phyloP scores from a whole-genome alignment of 2,329 filamentous ascomycete species.

The Calonectria leucothoes region DNA sequence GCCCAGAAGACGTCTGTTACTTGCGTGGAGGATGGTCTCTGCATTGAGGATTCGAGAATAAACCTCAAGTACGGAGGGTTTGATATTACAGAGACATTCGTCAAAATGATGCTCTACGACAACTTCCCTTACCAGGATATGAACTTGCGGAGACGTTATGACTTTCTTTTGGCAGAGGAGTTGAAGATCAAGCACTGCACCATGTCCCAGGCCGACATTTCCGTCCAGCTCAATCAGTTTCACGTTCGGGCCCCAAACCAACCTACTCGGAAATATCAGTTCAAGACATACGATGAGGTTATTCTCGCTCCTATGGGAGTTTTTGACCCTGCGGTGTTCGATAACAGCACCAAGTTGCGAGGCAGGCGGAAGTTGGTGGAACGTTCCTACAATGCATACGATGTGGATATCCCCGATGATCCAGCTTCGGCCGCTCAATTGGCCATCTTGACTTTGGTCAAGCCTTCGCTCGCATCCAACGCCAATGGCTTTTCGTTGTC shows the following conservation, averaged over 20 bases:
- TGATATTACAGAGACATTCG: conserved; percentile 93
- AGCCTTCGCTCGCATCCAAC: conserved; percentile 65
- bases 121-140: conserved; percentile 96
- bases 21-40: conserved; percentile 96
- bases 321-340: conserved; percentile 89
- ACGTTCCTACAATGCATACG: conserved; percentile 93
- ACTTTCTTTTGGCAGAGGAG: conserved; percentile 94
- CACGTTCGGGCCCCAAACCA: conserved; percentile 89
- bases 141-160: conserved; percentile 89
- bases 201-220: conserved; percentile 89
- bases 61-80: conserved; percentile 94
- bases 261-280: conserved; percentile 91
- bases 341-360: conserved; percentile 81
- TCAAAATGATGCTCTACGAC: conserved; percentile 98
- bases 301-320: conserved; percentile 96
- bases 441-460: conserved; percentile 69
- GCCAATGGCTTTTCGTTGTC: conserved; percentile 57
- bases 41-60: conserved; percentile 92
- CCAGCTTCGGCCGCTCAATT: conserved; percentile 87
- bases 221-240: conserved; percentile 89
- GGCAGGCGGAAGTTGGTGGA: conserved; percentile 85
- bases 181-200: conserved; percentile 94
- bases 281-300: conserved; percentile 97
- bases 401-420: conserved; percentile 87
- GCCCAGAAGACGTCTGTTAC: conserved; percentile 98